Conservation (phyloP, 2,329 filamentous ascomycete genomes). For the Cryoendolithus antarcticus region DNA sequence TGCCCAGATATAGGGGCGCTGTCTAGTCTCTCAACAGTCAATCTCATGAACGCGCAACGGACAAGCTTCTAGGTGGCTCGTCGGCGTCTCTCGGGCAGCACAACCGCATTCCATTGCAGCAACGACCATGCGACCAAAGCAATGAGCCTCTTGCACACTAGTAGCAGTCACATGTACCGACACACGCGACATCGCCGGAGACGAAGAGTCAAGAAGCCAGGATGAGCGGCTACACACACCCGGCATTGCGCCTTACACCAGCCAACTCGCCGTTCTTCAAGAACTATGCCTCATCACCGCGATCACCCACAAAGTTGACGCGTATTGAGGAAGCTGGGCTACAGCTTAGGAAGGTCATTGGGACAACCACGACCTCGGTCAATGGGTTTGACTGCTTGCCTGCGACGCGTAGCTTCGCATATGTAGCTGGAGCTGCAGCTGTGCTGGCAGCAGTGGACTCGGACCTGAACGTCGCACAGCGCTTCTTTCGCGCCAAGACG, state of each 20-base stretch:
- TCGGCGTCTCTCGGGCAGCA: not conserved
- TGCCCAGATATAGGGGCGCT: too few relatives aligned
- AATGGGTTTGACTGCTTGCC: conserved; percentile 76
- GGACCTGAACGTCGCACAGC: conserved; percentile 53
- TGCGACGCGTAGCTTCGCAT: conserved; percentile 61
- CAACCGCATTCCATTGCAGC: not conserved
- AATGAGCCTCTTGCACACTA: too few relatives aligned
- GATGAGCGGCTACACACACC: conserved; percentile 25
- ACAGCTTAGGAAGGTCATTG: conserved; percentile 72
- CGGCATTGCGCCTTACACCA: conserved; percentile 44
- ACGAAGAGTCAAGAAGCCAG: conserved; percentile 12
- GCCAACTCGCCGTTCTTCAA: conserved; percentile 58
- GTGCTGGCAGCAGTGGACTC: conserved; percentile 67
- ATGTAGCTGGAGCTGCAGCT: conserved; percentile 86
- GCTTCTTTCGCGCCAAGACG: conserved; percentile 67
- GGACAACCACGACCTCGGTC: conserved; percentile 73
- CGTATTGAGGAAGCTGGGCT: conserved; percentile 38
- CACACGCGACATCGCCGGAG: not conserved
- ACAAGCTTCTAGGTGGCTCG: too few relatives aligned
- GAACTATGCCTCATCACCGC: conserved; percentile 31
- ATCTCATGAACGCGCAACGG: too few relatives aligned
- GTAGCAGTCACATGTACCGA: too few relatives aligned
- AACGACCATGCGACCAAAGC: too few relatives aligned
- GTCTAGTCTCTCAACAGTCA: too few relatives aligned
- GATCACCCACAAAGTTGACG: conserved; percentile 46